These are phyloP conservation scores for Plasmodium ovale DNA, from an alignment of 169 alveolate genomes.

Conservation along the genomic window DNA sequence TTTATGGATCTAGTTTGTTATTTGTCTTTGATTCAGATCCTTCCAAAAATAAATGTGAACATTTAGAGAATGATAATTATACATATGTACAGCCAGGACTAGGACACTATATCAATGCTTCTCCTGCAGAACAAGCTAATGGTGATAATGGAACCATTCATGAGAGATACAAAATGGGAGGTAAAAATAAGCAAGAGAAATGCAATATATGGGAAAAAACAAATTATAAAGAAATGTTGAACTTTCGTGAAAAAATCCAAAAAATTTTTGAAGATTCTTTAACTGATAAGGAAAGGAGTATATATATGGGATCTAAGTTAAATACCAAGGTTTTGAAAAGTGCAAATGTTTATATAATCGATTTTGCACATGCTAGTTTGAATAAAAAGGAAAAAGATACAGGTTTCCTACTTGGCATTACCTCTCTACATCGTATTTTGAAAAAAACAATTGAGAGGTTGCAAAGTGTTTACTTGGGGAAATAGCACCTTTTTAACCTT, in stretches of 20 bases:
- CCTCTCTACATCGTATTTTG: slow-evolving; percentile 53
- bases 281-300: slow-evolving; percentile 28
- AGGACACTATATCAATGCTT: neutral
- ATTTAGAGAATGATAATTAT: neutral
- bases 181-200: slow-evolving; percentile 8
- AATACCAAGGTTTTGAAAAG: slow-evolving; percentile 30
- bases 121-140: neutral
- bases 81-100: neutral
- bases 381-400: slow-evolving; percentile 73
- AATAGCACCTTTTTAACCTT: no score
- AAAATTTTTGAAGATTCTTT: slow-evolving; percentile 48
- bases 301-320: slow-evolving; percentile 22
- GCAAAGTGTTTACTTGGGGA: slow-evolving; percentile 6
- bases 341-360: slow-evolving; percentile 80
- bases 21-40: slow-evolving; percentile 81
- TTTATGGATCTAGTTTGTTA: slow-evolving; percentile 81
- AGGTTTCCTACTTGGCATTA: slow-evolving; percentile 80
- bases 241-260: slow-evolving; percentile 32
- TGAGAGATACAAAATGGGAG: neutral
- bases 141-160: neutral
- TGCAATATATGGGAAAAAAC: neutral
- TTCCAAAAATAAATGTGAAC: slow-evolving; percentile 32
- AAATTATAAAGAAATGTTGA: slow-evolving; percentile 35
- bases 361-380: slow-evolving; percentile 82
- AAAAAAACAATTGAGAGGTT: slow-evolving; percentile 47